These are phyloP conservation scores for Colletotrichum noveboracense DNA, from an alignment of 2,329 filamentous ascomycete genomes.

Conservation along the genomic window DNA sequence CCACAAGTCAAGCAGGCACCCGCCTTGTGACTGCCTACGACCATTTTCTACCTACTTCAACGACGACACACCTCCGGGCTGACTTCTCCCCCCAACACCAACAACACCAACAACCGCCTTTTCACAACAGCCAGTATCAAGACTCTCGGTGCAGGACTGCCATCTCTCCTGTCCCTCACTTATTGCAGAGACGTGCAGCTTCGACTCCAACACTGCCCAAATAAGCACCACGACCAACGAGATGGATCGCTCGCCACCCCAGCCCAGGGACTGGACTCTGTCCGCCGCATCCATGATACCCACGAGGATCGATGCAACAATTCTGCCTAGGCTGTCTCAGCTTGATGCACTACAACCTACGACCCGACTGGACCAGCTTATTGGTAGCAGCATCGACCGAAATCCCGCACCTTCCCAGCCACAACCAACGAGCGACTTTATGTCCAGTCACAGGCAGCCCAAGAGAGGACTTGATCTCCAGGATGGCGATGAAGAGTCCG, in stretches of 20 bases:
- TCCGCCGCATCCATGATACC: not conserved
- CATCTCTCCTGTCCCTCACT: not conserved
- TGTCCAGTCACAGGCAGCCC: not conserved
- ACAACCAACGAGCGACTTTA: not conserved
- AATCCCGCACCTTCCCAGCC: not conserved
- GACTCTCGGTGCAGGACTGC: not conserved
- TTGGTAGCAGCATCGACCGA: not conserved
- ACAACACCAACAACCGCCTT: not conserved
- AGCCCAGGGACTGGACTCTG: not conserved
- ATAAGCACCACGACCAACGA: not conserved
- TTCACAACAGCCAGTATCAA: not conserved
- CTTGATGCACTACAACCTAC: not conserved
- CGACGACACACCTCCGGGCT: not conserved
- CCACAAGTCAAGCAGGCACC: not conserved
- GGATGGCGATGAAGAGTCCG: not conserved
- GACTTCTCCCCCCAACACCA: not conserved
- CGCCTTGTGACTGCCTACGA: not conserved
- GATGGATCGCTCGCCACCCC: not conserved
- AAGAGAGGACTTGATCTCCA: not conserved
- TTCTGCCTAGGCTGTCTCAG: not conserved
- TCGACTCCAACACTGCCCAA: not conserved
- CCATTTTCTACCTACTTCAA: not conserved
- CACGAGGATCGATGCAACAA: not conserved
- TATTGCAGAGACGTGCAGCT: not conserved
- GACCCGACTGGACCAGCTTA: not conserved